Evolutionary conservation across 2,329 filamentous ascomycete species (phyloP).

Genomic region (Dothiorella sarmentorum): DNA sequence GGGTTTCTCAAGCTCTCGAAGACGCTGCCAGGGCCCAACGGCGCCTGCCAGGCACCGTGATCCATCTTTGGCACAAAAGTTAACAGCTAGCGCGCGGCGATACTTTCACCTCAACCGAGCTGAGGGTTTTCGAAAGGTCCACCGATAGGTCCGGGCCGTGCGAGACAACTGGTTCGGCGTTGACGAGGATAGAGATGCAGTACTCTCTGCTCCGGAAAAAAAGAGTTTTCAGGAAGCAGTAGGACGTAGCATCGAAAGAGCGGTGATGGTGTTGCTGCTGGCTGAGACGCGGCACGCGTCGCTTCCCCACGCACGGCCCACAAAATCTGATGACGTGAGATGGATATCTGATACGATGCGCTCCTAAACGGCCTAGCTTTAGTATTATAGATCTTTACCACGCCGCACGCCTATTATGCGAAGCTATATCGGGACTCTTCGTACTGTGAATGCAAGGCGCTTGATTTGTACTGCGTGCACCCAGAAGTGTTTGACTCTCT

Average conservation of each 20-base stretch:
- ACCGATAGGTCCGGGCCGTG: neutral
- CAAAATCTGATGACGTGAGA: neutral
- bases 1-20: neutral
- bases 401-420: no score
- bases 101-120: neutral
- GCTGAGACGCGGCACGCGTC: neutral
- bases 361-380: no score
- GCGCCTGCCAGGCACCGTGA: neutral
- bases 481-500: no score
- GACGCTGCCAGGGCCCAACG: neutral
- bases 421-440: no score
- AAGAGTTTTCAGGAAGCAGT: neutral
- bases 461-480: no score
- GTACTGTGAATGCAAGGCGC: no score
- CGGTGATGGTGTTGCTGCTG: constrained; percentile 14
- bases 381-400: no score
- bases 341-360: no score
- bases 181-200: neutral
- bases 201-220: neutral
- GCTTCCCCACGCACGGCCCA: neutral
- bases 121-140: neutral
- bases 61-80: constrained; percentile 2
- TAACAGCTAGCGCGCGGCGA: neutral
- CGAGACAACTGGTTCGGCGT: neutral
- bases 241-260: neutral